Conservation (phyloP, 306 rosid species). For the Begonia fuchsioides region DNA sequence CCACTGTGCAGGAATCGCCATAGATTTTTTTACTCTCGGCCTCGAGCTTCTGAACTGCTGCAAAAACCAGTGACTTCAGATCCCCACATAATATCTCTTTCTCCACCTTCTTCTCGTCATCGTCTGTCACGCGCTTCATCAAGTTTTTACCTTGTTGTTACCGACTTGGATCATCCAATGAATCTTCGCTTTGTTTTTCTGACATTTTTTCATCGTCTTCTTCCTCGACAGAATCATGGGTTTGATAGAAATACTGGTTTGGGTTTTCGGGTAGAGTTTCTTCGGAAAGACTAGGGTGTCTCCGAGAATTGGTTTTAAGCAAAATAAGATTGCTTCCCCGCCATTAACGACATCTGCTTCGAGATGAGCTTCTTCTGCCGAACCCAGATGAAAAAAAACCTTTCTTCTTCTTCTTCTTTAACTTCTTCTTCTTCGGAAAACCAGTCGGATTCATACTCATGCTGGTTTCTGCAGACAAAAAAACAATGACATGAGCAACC, state of each 20-base stretch:
- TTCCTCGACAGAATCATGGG: no score
- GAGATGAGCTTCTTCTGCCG: slow-evolving; percentile 31
- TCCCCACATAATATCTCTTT: slow-evolving; percentile 18
- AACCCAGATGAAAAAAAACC: slow-evolving; percentile 14
- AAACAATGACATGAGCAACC: neutral
- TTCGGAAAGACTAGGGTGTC: slow-evolving; percentile 18
- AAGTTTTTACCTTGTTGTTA: no score
- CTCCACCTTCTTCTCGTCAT: slow-evolving; percentile 29
- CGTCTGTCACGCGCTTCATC: neutral
- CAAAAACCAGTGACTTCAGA: slow-evolving; percentile 31
- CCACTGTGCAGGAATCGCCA: slow-evolving; percentile 76
- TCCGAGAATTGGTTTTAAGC: slow-evolving; percentile 17
- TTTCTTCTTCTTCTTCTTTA: no score
- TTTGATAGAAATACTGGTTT: no score
- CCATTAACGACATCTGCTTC: slow-evolving; percentile 62
- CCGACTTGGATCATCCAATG: no score
- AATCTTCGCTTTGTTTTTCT: no score
- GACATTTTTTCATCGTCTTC: no score
- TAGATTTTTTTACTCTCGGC: slow-evolving; percentile 49
- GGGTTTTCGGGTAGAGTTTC: slow-evolving; percentile 3
- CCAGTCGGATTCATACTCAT: slow-evolving; percentile 29
- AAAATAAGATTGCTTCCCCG: slow-evolving; percentile 33
- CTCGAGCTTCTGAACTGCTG: slow-evolving; percentile 29
- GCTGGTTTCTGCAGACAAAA: slow-evolving; percentile 40
- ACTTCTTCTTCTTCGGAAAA: slow-evolving; percentile 41